A percentile compares a stretch with the other conserved stretches of the same genome.
Conservation (phyloP, 495 filamentous ascomycete genomes). For the Neurospora sp. region DNA sequence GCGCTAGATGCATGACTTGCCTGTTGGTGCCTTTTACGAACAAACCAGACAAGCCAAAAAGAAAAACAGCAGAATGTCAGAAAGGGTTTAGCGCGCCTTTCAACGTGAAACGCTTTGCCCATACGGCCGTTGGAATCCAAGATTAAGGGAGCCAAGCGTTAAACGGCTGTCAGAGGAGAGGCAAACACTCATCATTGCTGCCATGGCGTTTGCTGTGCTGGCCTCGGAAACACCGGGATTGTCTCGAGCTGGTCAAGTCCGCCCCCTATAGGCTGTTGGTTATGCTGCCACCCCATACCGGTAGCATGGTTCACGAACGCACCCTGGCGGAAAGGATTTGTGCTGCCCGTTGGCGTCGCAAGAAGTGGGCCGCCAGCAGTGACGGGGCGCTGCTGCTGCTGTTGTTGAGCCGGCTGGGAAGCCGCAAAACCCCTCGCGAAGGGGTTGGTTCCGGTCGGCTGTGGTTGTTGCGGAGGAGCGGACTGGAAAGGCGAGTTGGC, state of each 20-base stretch:
- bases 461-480: conserved; percentile 46
- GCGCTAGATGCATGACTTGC: conserved; percentile 14
- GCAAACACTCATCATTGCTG: conserved; percentile 28
- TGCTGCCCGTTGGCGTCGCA: conserved; percentile 70
- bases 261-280: conserved; percentile 71
- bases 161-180: neutral
- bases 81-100: neutral
- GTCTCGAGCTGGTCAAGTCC: conserved; percentile 75
- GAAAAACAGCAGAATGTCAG: neutral
- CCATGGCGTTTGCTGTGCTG: conserved; percentile 47
- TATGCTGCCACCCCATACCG: conserved; percentile 76
- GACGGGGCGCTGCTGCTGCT: conserved; percentile 28
- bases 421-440: conserved; percentile 46
- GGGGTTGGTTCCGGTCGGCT: conserved; percentile 61
- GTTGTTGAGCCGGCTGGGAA: conserved; percentile 21
- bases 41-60: neutral
- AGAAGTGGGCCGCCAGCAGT: conserved; percentile 37
- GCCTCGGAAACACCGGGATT: conserved; percentile 78
- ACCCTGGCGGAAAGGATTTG: conserved; percentile 89
- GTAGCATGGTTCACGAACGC: conserved; percentile 80
- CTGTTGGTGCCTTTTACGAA: neutral
- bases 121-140: neutral
- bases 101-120: neutral
- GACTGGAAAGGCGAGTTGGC: conserved; percentile 41
- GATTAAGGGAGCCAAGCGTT: neutral